Conservation (phyloP, 306 rosid species). For the Vachellia pachyceras region DNA sequence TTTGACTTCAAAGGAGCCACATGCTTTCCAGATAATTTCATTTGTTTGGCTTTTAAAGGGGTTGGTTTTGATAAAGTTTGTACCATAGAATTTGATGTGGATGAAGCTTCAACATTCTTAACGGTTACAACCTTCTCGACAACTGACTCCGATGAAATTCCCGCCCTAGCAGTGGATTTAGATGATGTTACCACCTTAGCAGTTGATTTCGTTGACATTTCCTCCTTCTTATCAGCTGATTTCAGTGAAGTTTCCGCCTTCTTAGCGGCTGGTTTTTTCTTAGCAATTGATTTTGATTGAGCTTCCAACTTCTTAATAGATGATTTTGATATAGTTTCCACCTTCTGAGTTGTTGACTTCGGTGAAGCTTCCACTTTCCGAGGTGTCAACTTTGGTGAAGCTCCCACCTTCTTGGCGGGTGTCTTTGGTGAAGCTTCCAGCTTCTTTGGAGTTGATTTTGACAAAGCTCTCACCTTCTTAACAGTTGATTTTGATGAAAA, state of each 20-base stretch:
- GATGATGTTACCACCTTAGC: constrained; percentile 13
- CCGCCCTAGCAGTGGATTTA: background rate
- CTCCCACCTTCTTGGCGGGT: too few species aligned
- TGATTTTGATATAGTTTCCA: constrained; percentile 14
- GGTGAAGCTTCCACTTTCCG: background rate
- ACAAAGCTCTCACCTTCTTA: background rate
- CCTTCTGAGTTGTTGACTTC: background rate
- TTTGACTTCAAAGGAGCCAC: constrained; percentile 45
- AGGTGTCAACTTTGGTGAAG: constrained; percentile 25
- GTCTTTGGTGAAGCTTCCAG: background rate
- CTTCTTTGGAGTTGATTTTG: constrained; percentile 21
- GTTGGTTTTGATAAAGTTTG: constrained; percentile 26
- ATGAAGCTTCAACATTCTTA: constrained; percentile 32
- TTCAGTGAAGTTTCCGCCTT: background rate
- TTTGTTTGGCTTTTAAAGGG: constrained; percentile 42
- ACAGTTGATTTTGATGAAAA: constrained; percentile 1
- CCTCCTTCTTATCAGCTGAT: background rate
- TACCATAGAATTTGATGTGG: constrained; percentile 5
- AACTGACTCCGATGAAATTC: background rate
- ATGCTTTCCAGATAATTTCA: constrained; percentile 46
- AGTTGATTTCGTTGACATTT: constrained; percentile 21
- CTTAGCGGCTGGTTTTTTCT: background rate
- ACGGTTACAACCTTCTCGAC: background rate
- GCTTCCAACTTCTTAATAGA: constrained; percentile 22
- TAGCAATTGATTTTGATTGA: constrained; percentile 26